Base-by-base conservation (phyloP, 2,329 filamentous ascomycete genomes). In the Fusarium pseudograminearum region DNA sequence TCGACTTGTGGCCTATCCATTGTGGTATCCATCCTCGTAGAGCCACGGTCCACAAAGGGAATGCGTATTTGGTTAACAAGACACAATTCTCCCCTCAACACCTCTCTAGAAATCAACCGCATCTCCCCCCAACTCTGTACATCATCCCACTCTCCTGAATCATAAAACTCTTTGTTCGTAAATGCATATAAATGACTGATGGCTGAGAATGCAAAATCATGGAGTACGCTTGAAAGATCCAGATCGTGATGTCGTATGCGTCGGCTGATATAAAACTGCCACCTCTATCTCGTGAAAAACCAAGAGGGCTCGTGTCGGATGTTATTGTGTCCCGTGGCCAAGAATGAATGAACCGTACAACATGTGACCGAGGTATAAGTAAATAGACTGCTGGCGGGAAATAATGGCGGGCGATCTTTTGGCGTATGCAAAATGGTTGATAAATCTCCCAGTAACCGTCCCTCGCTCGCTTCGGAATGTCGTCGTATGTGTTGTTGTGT, bases 101-200 rank as follows among this genome's bases (percentile, higher is more conserved):
- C 30, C 51, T 46, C 36, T 61, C 38, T 16, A 52, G 40, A 52
- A 45, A 36, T 34, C 52, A 54, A 52, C 40, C 31, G 40, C 58
- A 46, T 52, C 30, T 22, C 33, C 36, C 36, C n/a, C 31, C 30
- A 34, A 38, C 40, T 20, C 54, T 52, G 20, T 53, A 42, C 36
- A 54, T 48, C 46, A 55, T 26, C 50, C 33, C 31, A 46, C 33
- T 48, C 46, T 18, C 55, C 50, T 36, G 51, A 51, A 60, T 61
- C 47, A 57, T 45, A 64, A 74, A 64, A 73, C 57, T 64, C 50
- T 40, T 57, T 55, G 50, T 57, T 72, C 57, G 61, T 71, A 71
- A 74, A 73, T 66, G 69, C 59, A 50, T 65, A 52, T 61, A 68
- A 74, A 73, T 73, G 69, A 74, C 50, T 53, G 62, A 67, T 73